These are phyloP conservation scores for Yamadazyma triangularis DNA, from an alignment of 1,139 yeast genomes.

Conservation along the genomic window DNA sequence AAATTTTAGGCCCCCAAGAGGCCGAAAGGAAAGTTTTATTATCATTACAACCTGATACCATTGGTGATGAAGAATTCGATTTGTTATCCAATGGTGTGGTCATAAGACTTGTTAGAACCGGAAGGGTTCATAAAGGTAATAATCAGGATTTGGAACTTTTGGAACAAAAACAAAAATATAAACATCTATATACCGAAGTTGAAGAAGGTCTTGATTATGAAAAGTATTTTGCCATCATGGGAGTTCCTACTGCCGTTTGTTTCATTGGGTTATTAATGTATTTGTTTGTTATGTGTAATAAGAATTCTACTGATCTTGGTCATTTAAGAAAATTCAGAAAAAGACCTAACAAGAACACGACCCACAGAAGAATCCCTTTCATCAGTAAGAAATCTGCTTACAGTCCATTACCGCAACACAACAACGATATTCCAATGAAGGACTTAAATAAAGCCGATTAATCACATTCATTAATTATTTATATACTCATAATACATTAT, in stretches of 20 bases:
- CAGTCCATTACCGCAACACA: constrained; percentile 26
- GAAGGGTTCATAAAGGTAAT: constrained; percentile 57
- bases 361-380: constrained; percentile 30
- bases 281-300: constrained; percentile 53
- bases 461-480: no score
- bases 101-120: constrained; percentile 52
- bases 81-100: constrained; percentile 48
- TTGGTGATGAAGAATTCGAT: constrained; percentile 63
- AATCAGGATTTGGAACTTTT: constrained; percentile 47
- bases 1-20: constrained; percentile 50
- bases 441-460: constrained; percentile 10
- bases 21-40: constrained; percentile 47
- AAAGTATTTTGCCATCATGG: constrained; percentile 59
- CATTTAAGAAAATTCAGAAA: constrained; percentile 46
- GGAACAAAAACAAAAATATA: constrained; percentile 30
- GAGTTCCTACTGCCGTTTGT: constrained; percentile 71
- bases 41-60: constrained; percentile 67
- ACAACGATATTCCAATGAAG: constrained; percentile 12
- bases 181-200: constrained; percentile 41
- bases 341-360: constrained; percentile 38
- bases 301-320: constrained; percentile 35
- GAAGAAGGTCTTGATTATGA: constrained; percentile 61
- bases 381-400: constrained; percentile 18
- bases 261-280: constrained; percentile 60
- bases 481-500: no score